Base-by-base conservation (phyloP, 2,329 filamentous ascomycete genomes). In the Albophoma yamanashiensis region DNA sequence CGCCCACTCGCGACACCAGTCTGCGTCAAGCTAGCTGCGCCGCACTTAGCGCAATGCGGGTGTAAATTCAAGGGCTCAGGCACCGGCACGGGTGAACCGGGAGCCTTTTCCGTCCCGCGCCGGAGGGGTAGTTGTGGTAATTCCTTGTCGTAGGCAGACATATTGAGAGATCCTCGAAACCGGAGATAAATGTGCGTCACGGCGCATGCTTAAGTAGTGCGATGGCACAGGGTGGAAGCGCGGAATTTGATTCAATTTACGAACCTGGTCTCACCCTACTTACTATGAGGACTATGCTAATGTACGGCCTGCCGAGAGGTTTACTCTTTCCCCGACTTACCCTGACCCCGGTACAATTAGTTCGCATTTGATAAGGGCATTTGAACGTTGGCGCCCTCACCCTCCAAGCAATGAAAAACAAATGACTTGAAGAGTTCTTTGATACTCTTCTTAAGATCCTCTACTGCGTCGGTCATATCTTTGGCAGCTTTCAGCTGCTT, bases 361-460 rank as follows among this genome's bases (percentile, higher is more conserved):
- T 55, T 15, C 4, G 31, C 4, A 34, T 27, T 14, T 55, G 31
- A 34, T 17, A 38, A 7, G 20, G 5, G 50, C 5, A 55, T 20
- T 34, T 42, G 6, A 43, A 14, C 39, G n/a, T 31, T 38, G 25
- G 20, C 22, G 25, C 45, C 43, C n/a, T 53, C 39, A n/a, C 42
- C 53, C 31, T 55, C 55, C 20, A 62, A 45, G 34, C 50, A 22
- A 31, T 58, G 45, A 17, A 43, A 53, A 17, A 62, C 38, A n/a
- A 62, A 55, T 22, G 55, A 47, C 31, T 55, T 40, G 27, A 59
- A 12, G 39, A 62, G 58, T 17, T 53, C 59, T 27, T 60, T 60
- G 7, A 62, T 34, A 34, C 39, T 57, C 31, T 58, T 34, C 42
- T 43, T 60, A 12, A 63, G 58, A 9, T 59, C 34, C 53, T 55